These are phyloP conservation scores for Nothopassalora personata DNA, from an alignment of 2,329 filamentous ascomycete species.

Conservation along the genomic window DNA sequence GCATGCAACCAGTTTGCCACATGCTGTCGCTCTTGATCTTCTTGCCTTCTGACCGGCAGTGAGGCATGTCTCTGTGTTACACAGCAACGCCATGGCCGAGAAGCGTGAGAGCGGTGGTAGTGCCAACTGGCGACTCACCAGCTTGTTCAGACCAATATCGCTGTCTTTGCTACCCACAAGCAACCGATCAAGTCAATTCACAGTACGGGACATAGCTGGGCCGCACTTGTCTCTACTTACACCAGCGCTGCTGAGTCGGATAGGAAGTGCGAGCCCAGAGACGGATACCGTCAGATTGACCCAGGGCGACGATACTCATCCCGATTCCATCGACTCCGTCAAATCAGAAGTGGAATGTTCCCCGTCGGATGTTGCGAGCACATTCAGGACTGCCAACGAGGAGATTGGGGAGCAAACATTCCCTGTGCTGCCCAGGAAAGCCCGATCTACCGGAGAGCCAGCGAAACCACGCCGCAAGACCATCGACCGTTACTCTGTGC, in stretches of 20 bases:
- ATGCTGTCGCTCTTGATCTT: neutral
- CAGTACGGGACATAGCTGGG: neutral
- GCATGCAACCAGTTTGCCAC: neutral
- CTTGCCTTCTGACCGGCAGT: neutral
- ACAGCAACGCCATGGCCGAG: neutral
- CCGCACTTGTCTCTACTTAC: neutral
- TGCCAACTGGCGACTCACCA: constrained; percentile 1
- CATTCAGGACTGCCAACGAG: neutral
- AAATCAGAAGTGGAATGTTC: neutral
- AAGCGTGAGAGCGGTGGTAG: neutral
- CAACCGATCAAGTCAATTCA: neutral
- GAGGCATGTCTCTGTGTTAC: neutral
- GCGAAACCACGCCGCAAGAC: neutral
- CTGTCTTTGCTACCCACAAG: neutral
- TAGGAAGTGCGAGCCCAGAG: neutral
- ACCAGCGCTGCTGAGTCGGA: neutral
- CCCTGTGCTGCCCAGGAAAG: neutral
- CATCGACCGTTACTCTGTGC: neutral
- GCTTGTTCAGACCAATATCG: neutral
- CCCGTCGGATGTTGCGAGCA: neutral
- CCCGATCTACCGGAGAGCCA: neutral
- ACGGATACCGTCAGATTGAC: neutral
- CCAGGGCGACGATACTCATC: neutral
- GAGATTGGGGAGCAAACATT: neutral
- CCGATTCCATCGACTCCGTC: neutral